These are phyloP conservation scores for Agastache rugosa DNA, from an alignment of 257 asterid species.

Conservation along the genomic window DNA sequence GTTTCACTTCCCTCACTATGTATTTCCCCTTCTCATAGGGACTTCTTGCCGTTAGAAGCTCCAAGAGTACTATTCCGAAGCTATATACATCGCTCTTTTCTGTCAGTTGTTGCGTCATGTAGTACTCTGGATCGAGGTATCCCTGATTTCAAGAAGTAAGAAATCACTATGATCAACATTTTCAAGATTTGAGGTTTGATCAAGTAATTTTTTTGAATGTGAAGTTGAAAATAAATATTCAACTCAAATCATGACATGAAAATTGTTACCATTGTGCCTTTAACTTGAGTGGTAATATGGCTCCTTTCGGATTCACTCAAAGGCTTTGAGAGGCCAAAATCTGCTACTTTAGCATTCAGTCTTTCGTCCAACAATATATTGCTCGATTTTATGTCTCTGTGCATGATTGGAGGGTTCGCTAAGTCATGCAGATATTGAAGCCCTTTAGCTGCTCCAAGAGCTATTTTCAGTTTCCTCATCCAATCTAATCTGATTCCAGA, in stretches of 20 bases:
- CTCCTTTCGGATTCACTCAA: conserved; percentile 61
- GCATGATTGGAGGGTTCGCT: conserved; percentile 91
- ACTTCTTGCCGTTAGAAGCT: conserved; percentile 62
- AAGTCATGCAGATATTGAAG: conserved; percentile 86
- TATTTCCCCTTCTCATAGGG: conserved; percentile 83
- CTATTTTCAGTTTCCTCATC: conserved; percentile 78
- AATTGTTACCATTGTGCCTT: conserved; percentile 81
- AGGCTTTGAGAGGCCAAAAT: conserved; percentile 85
- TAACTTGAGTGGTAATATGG: conserved; percentile 90
- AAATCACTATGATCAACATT: too few species aligned
- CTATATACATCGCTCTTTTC: conserved; percentile 94
- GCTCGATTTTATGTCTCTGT: conserved; percentile 80
- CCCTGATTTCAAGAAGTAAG: conserved; percentile 48
- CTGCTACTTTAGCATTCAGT: conserved; percentile 87
- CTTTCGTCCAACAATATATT: conserved; percentile 76
- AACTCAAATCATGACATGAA: background rate
- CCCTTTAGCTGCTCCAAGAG: conserved; percentile 88
- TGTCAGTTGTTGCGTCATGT: conserved; percentile 81
- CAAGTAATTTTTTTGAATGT: too few species aligned
- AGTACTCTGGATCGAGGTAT: conserved; percentile 91
- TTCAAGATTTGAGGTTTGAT: too few species aligned
- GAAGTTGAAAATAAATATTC: too few species aligned
- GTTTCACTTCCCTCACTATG: conserved; percentile 72
- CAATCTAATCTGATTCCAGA: conserved; percentile 85
- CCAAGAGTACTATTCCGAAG: conserved; percentile 70